phyloP scores from a whole-genome alignment of 305 asterid genomes.

The Solanum hybrid region DNA sequence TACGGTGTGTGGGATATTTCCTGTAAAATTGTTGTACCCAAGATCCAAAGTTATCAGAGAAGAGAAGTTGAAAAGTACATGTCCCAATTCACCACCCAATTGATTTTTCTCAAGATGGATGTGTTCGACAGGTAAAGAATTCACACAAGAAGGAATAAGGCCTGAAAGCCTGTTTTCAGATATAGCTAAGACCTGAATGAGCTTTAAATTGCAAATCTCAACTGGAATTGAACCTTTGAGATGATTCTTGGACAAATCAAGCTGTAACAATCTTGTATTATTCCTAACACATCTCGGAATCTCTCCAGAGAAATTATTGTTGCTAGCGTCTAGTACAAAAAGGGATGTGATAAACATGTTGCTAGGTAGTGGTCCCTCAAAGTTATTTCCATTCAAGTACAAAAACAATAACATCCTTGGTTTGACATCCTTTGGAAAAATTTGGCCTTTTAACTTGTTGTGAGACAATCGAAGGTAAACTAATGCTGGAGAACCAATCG shows the following conservation, averaged over 20 bases:
- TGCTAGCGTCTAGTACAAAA: rapidly evolving
- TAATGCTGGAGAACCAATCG: background rate
- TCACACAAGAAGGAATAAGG: background rate
- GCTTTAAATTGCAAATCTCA: background rate
- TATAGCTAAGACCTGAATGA: background rate
- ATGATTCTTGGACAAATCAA: background rate
- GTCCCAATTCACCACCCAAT: background rate
- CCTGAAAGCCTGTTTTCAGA: background rate
- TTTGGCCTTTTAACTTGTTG: background rate
- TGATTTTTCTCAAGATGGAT: background rate
- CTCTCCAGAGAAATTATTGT: rapidly evolving
- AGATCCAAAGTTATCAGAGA: background rate
- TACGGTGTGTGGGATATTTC: background rate
- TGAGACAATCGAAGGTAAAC: background rate
- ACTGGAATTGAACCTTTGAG: background rate
- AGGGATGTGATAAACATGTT: no score
- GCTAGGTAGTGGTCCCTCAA: no score
- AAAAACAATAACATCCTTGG: background rate
- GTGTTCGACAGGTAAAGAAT: background rate
- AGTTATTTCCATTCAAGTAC: background rate
- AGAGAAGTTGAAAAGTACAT: background rate
- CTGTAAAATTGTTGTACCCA: background rate
- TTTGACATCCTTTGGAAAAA: rapidly evolving
- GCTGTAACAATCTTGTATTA: background rate
- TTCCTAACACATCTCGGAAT: background rate